Conservation (phyloP, 331 rosid species). For the Spiraea crenata region DNA sequence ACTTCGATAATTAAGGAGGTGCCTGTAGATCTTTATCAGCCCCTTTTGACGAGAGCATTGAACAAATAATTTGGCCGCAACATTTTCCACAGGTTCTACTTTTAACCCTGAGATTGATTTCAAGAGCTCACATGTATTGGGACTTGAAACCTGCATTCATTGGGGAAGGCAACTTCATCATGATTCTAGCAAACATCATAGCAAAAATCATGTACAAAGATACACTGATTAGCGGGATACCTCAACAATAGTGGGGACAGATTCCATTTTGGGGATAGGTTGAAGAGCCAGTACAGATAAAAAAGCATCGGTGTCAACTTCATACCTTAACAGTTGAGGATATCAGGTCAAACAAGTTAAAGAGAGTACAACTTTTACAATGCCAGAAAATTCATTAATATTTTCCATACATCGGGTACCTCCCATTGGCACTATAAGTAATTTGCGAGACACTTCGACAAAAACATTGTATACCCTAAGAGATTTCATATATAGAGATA, state of each 20-base stretch:
- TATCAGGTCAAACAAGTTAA: constrained; percentile 40
- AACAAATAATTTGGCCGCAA: constrained; percentile 88
- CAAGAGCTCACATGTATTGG: constrained; percentile 79
- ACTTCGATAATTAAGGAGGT: constrained; percentile 92
- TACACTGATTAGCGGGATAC: constrained; percentile 40
- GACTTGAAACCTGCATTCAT: constrained; percentile 81
- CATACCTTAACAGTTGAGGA: constrained; percentile 62
- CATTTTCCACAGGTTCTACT: constrained; percentile 90
- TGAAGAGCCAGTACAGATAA: constrained; percentile 95
- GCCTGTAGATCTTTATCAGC: constrained; percentile 93
- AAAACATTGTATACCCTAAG: constrained; percentile 14
- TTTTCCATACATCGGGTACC: neutral
- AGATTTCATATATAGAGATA: constrained; percentile 15
- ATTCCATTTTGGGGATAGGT: constrained; percentile 76
- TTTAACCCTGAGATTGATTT: constrained; percentile 82
- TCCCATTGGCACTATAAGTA: neutral
- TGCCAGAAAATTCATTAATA: constrained; percentile 5
- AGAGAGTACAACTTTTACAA: constrained; percentile 7
- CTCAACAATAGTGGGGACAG: constrained; percentile 90
- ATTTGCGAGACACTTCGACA: neutral
- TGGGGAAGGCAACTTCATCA: constrained; percentile 22
- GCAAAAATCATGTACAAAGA: constrained; percentile 6
- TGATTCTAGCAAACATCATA: neutral
- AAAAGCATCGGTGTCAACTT: constrained; percentile 98
- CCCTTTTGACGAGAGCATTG: constrained; percentile 99